Evolutionary conservation across 2,329 filamentous ascomycete genomes (phyloP), one percentile per base, ranked within the genome.

Genomic region (Westerdykella sp.): DNA sequence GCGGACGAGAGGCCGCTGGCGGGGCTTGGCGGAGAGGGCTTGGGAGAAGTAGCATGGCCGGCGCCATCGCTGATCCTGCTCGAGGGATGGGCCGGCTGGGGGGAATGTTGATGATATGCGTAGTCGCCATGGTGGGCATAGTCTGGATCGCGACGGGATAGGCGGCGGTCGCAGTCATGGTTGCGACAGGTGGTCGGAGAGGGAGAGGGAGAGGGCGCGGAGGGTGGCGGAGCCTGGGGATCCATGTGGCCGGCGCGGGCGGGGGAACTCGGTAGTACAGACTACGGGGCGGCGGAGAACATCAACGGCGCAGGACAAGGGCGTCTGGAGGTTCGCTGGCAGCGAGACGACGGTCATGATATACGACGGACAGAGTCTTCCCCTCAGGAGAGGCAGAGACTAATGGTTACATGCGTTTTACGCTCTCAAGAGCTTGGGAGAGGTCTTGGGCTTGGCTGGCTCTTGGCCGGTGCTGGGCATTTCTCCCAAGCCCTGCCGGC

Each of bases 1-100:
- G 18, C 18, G 34, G 55, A 60, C 25, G 57, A 57, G 51, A 61
- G 53, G 57, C 60, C 61, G 55, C 59, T 61, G 54, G 46, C 43
- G 36, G 58, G 59, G 54, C 63, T 67, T 53, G 63, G 60, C 53
- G 61, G 55, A 25, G 55, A 57, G 21, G 49, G 42, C 45, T 62
- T 62, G 34, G 62, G 63, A 39, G 61, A 65, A 41, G 37, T 44
- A 49, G 10, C 52, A 53, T 34, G 18, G 18, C 18, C 6, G 18
- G 18, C 18, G 18, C 18, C 18, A 21, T 21, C 18, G 6, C 18
- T 39, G 41, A 31, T 53, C 34, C 38, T 36, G 18, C 18, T 21
- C 18, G 18, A 21, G 18, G 4, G 49, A 43, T 46, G 42, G 40
- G 37, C 35, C 41, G 37, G 38, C 52, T 36, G 38, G 14, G 28